A percentile compares a stretch with the other conserved stretches of the same genome.
These are phyloP conservation scores for Kitagawia praeruptora DNA, from an alignment of 129 eudicot genomes.

Conservation along the genomic window DNA sequence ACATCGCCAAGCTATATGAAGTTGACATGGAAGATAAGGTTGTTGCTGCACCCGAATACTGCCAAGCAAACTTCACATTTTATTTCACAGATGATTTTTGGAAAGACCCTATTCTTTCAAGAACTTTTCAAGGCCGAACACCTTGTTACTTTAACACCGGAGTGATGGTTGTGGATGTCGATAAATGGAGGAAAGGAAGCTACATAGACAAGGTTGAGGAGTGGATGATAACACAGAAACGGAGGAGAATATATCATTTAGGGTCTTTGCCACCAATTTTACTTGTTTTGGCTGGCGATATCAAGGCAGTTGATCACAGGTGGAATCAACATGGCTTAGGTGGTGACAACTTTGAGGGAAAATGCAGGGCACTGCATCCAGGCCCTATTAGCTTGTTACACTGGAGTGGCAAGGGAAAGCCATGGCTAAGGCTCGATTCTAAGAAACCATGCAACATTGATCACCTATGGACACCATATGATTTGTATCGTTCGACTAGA, in stretches of 20 bases:
- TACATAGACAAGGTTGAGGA: slow-evolving; percentile 35
- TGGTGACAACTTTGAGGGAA: slow-evolving; percentile 45
- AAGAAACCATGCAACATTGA: slow-evolving; percentile 39
- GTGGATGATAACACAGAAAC: slow-evolving; percentile 39
- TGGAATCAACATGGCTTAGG: slow-evolving; percentile 52
- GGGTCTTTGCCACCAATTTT: slow-evolving; percentile 45
- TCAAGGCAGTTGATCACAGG: slow-evolving; percentile 36
- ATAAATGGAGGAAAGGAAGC: slow-evolving; percentile 39
- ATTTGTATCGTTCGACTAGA: slow-evolving; percentile 36
- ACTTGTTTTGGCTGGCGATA: slow-evolving; percentile 39
- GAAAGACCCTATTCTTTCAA: slow-evolving; percentile 18
- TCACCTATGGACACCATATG: slow-evolving; percentile 42
- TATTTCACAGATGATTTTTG: slow-evolving; percentile 37
- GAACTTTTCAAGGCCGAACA: slow-evolving; percentile 24
- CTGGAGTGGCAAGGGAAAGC: slow-evolving; percentile 56
- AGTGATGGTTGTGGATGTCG: slow-evolving; percentile 41
- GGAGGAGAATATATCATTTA: slow-evolving; percentile 33
- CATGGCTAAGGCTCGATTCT: slow-evolving; percentile 41
- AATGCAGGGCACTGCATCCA: slow-evolving; percentile 36
- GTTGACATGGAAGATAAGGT: slow-evolving; percentile 38
- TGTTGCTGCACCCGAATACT: slow-evolving; percentile 46
- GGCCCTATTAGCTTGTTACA: slow-evolving; percentile 46
- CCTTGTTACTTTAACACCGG: slow-evolving; percentile 53
- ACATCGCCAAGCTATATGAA: slow-evolving; percentile 34
- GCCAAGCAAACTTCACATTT: slow-evolving; percentile 44